These are phyloP conservation scores for Astrothelium subdiscretum DNA, from an alignment of 495 filamentous ascomycete species.

Conservation along the genomic window DNA sequence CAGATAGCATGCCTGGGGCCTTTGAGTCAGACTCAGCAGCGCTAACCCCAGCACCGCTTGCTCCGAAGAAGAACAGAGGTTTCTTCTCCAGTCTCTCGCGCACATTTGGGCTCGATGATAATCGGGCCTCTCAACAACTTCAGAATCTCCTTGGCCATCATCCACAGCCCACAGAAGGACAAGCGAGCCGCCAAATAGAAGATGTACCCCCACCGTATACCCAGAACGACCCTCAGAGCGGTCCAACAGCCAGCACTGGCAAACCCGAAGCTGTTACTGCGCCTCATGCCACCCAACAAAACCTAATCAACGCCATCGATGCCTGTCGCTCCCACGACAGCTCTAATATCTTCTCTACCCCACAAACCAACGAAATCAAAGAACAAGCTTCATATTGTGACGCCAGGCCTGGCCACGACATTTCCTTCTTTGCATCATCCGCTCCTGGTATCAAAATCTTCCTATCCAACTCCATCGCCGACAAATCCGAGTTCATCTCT, in stretches of 20 bases:
- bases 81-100: neutral
- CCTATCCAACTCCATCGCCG: slow-evolving; percentile 42
- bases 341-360: slow-evolving; percentile 53
- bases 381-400: slow-evolving; percentile 89
- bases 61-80: neutral
- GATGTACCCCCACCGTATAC: slow-evolving; percentile 36
- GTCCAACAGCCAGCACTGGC: slow-evolving; percentile 7
- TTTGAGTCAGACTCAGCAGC: slow-evolving; percentile 15
- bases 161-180: neutral
- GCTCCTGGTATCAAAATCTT: slow-evolving; percentile 63
- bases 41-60: neutral
- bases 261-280: slow-evolving; percentile 19
- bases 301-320: slow-evolving; percentile 69
- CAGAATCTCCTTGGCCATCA: neutral
- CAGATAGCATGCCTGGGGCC: slow-evolving; percentile 17
- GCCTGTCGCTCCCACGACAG: slow-evolving; percentile 73
- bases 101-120: neutral
- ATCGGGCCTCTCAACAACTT: neutral
- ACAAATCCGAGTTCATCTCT: slow-evolving; percentile 44
- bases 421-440: slow-evolving; percentile 60
- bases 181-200: neutral
- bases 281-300: slow-evolving; percentile 40
- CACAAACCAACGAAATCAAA: slow-evolving; percentile 60
- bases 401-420: slow-evolving; percentile 63
- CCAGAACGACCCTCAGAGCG: slow-evolving; percentile 26